Percentiles rank a stretch among this genome's conserved stretches.
These are phyloP conservation scores for Arabidopsis arenosa DNA, from an alignment of 345 rosid genomes.

Conservation along the genomic window DNA sequence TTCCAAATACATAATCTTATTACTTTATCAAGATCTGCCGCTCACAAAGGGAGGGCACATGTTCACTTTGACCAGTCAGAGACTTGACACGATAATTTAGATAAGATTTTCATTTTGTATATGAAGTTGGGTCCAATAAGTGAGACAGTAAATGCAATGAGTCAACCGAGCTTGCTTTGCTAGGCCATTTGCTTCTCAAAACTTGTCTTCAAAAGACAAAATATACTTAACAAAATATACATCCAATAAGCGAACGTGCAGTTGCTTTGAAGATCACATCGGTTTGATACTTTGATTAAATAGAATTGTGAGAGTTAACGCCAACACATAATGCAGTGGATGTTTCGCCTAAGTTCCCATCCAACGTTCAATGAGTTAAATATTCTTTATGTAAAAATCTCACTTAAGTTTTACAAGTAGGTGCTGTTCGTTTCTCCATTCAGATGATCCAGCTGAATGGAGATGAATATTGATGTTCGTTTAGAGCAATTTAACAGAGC, in stretches of 20 bases:
- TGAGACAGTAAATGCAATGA: background rate
- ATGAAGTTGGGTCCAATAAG: background rate
- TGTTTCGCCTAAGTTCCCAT: background rate
- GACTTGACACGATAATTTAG: background rate
- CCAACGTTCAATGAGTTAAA: background rate
- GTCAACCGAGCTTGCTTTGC: background rate
- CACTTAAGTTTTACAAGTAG: too few relatives aligned
- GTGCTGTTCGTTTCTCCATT: too few relatives aligned
- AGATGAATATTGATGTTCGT: too few relatives aligned
- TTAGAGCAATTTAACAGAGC: too few relatives aligned
- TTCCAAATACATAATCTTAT: background rate
- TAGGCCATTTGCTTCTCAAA: background rate
- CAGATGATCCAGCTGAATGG: too few relatives aligned
- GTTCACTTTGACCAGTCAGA: slow-evolving; percentile 6
- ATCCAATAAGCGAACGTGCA: background rate
- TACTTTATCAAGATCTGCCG: background rate
- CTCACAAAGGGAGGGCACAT: background rate
- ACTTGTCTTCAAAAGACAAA: background rate
- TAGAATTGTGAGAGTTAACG: background rate
- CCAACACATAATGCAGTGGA: background rate
- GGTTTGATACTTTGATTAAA: background rate
- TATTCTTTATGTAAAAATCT: background rate
- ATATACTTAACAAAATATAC: too few relatives aligned
- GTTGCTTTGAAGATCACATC: background rate
- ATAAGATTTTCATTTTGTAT: background rate